A percentile compares a stretch with the other conserved stretches of the same genome.
Evolutionary conservation across 768 basidiomycete genomes (phyloP).

Genomic region (Albatrellus ellisii): DNA sequence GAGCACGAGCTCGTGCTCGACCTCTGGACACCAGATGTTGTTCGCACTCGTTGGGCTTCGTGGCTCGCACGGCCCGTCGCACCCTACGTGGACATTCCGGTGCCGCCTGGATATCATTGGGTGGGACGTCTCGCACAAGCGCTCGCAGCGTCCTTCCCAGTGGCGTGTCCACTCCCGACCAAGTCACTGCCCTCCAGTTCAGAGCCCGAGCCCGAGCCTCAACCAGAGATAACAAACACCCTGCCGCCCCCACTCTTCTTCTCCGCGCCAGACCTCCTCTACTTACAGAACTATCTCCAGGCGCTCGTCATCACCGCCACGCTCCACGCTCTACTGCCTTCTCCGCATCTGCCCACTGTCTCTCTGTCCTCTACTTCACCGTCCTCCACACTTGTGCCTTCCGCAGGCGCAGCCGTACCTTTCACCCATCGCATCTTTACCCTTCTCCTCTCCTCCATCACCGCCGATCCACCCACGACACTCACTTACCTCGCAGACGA

Average conservation of each 20-base stretch:
- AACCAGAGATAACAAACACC: slow-evolving; percentile 20
- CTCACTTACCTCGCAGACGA: slow-evolving; percentile 64
- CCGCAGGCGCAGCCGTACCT: slow-evolving; percentile 15
- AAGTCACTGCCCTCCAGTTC: slow-evolving; percentile 6
- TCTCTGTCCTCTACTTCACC: not conserved
- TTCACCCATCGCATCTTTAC: slow-evolving; percentile 56
- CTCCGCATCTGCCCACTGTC: slow-evolving; percentile 14
- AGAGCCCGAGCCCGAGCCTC: not conserved
- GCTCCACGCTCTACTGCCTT: slow-evolving; percentile 40
- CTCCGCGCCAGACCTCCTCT: slow-evolving; percentile 35
- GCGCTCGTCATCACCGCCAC: slow-evolving; percentile 53
- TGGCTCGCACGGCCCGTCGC: slow-evolving; percentile 6
- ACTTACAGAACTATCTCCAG: slow-evolving; percentile 42
- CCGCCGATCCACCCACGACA: slow-evolving; percentile 32
- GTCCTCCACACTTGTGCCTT: too few species aligned
- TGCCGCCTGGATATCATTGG: slow-evolving; percentile 24
- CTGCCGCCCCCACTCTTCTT: slow-evolving; percentile 62
- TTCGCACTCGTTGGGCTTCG: slow-evolving; percentile 15
- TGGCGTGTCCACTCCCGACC: slow-evolving; percentile 14
- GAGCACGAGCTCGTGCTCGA: slow-evolving; percentile 43
- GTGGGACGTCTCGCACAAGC: slow-evolving; percentile 33
- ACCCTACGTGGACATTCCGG: slow-evolving; percentile 6
- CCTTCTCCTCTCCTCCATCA: slow-evolving; percentile 45
- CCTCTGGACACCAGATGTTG: slow-evolving; percentile 28
- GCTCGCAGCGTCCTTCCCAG: slow-evolving; percentile 31